phyloP scores from a whole-genome alignment of 176 grass and related monocot species.

The Hsuehochloa calcarea region DNA sequence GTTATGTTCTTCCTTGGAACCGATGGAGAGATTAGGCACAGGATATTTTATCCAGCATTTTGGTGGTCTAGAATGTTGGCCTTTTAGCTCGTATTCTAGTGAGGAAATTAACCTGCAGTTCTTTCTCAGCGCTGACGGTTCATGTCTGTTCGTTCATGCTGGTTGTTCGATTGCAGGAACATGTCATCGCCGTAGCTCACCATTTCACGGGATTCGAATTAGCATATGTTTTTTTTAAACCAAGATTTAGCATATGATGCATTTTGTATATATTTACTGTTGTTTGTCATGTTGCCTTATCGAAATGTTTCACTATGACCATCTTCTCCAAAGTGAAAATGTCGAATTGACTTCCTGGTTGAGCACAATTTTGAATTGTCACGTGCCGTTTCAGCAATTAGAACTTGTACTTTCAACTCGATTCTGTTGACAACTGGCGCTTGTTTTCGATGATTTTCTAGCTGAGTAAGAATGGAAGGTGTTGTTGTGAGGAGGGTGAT shows the following conservation, averaged over 20 bases:
- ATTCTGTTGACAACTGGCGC: not conserved
- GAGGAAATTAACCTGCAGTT: not conserved
- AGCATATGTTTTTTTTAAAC: not conserved
- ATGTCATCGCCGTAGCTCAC: not conserved
- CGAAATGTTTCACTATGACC: not conserved
- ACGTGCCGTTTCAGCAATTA: not conserved
- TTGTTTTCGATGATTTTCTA: conserved; percentile 25
- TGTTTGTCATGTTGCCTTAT: not conserved
- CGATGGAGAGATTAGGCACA: too few species aligned
- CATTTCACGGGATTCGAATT: not conserved
- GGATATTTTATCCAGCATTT: not conserved
- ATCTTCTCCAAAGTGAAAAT: not conserved
- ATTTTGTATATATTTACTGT: not conserved
- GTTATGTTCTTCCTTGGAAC: too few species aligned
- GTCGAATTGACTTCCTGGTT: not conserved
- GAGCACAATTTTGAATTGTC: not conserved
- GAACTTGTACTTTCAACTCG: not conserved
- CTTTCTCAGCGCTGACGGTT: not conserved
- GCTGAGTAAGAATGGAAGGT: conserved; percentile 66
- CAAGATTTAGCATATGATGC: not conserved
- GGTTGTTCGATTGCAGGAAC: not conserved
- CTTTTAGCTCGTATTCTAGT: not conserved
- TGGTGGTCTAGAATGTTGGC: not conserved
- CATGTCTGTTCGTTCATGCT: not conserved
- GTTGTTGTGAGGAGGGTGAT: conserved; percentile 81